These are phyloP conservation scores for Spirogloea muscicola DNA, from an alignment of 139 green algal species.

Conservation along the genomic window DNA sequence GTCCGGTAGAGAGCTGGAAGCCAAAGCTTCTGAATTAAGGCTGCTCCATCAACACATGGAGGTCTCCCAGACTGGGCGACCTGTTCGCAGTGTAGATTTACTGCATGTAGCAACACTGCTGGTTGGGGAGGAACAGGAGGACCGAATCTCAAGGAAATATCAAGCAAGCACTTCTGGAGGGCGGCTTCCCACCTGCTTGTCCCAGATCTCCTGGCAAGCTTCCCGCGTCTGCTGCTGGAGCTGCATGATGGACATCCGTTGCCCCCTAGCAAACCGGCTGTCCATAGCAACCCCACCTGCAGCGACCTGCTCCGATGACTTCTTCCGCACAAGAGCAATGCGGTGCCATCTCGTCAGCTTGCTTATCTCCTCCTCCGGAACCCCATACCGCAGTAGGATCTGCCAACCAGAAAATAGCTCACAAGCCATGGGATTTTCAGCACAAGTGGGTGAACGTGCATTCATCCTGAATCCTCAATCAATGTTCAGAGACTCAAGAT, in stretches of 20 bases:
- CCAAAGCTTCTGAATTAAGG: too few relatives aligned
- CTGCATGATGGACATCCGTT: slow-evolving; percentile 51
- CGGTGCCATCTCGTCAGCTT: slow-evolving; percentile 44
- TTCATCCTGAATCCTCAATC: too few relatives aligned
- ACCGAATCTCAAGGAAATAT: background rate
- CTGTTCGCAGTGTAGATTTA: too few relatives aligned
- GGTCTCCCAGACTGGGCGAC: background rate
- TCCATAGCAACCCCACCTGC: slow-evolving; percentile 28
- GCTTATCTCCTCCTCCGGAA: slow-evolving; percentile 52
- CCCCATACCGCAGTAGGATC: slow-evolving; percentile 53
- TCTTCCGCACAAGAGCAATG: slow-evolving; percentile 55
- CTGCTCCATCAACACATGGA: too few relatives aligned
- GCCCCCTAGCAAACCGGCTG: slow-evolving; percentile 54
- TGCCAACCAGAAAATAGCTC: too few relatives aligned
- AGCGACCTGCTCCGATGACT: slow-evolving; percentile 45
- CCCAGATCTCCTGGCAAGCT: slow-evolving; percentile 57
- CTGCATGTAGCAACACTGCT: too few relatives aligned
- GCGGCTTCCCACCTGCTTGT: slow-evolving; percentile 49
- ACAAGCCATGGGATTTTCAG: too few relatives aligned
- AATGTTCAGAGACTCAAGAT: too few relatives aligned
- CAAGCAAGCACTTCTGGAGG: background rate
- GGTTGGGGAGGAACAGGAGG: background rate
- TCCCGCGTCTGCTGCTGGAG: slow-evolving; percentile 47
- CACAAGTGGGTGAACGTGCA: too few relatives aligned
- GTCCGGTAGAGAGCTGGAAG: too few relatives aligned